Percentiles rank a stretch among this genome's conserved stretches.
These are phyloP conservation scores for Paramecium bursaria DNA, from an alignment of 73 alveolate species.

Conservation along the genomic window DNA sequence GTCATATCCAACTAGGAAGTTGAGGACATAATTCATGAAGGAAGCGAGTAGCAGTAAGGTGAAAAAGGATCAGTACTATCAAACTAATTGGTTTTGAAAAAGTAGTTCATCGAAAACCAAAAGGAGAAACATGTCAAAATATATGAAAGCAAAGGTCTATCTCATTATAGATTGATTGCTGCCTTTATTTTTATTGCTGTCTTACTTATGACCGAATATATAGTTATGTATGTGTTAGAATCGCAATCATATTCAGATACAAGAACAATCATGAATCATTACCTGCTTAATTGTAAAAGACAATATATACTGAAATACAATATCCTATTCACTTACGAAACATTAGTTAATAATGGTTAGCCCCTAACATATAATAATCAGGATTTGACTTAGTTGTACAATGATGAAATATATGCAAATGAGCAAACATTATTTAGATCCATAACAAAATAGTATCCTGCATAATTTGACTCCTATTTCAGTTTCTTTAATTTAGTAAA, in stretches of 20 bases:
- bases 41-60: too few species aligned
- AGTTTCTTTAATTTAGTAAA: slow-evolving; percentile 8
- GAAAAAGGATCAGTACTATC: too few species aligned
- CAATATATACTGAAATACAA: slow-evolving; percentile 32
- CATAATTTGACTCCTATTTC: slow-evolving; percentile 1
- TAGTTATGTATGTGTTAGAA: slow-evolving; percentile 50
- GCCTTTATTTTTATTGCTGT: slow-evolving; percentile 21
- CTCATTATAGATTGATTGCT: slow-evolving; percentile 18
- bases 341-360: slow-evolving; percentile 12
- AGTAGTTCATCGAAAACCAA: slow-evolving; percentile 1
- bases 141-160: slow-evolving; percentile 33
- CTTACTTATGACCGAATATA: slow-evolving; percentile 21
- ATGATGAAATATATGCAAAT: background rate
- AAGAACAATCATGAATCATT: slow-evolving; percentile 3
- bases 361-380: background rate
- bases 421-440: slow-evolving; percentile 30
- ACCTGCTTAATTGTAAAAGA: background rate
- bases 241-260: slow-evolving; percentile 4
- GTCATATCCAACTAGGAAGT: too few species aligned
- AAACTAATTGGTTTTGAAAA: background rate
- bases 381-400: slow-evolving; percentile 6
- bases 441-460: slow-evolving; percentile 24
- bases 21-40: too few species aligned
- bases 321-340: slow-evolving; percentile 34
- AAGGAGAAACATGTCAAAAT: slow-evolving; percentile 46